phyloP scores from a whole-genome alignment of 805 yeast species.

The Pichia nanzhaoensis region DNA sequence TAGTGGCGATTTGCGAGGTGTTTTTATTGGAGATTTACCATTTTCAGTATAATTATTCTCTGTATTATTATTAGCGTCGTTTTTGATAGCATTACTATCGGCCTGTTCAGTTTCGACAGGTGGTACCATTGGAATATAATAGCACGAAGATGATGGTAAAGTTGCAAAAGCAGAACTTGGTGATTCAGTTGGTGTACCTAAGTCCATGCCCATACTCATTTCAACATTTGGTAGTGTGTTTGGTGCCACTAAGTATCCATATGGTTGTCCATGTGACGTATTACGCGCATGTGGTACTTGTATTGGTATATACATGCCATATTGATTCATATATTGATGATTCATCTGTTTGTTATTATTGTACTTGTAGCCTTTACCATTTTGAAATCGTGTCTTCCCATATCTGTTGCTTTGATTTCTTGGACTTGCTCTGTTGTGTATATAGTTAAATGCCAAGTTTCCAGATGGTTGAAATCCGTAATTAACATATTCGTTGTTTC shows the following conservation, averaged over 20 bases:
- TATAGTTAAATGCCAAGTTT: too few relatives aligned
- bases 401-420: background rate
- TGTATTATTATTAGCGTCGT: background rate
- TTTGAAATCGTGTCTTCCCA: background rate
- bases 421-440: too few relatives aligned
- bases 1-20: background rate
- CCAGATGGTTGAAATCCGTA: too few relatives aligned
- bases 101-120: slow-evolving; percentile 9
- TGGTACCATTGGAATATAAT: slow-evolving; percentile 11
- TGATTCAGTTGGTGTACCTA: slow-evolving; percentile 9
- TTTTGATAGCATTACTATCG: background rate
- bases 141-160: background rate
- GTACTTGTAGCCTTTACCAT: background rate
- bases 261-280: background rate
- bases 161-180: background rate
- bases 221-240: background rate
- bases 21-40: background rate
- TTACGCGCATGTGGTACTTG: background rate
- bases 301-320: background rate
- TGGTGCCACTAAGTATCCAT: too few relatives aligned
- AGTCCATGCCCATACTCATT: background rate
- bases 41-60: background rate
- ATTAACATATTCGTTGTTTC: too few relatives aligned
- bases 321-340: background rate
- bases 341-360: background rate